Evolutionary conservation across 768 basidiomycete species (phyloP), one percentile per base, ranked within the genome.

Genomic region (Glaciozyma antarctica): DNA sequence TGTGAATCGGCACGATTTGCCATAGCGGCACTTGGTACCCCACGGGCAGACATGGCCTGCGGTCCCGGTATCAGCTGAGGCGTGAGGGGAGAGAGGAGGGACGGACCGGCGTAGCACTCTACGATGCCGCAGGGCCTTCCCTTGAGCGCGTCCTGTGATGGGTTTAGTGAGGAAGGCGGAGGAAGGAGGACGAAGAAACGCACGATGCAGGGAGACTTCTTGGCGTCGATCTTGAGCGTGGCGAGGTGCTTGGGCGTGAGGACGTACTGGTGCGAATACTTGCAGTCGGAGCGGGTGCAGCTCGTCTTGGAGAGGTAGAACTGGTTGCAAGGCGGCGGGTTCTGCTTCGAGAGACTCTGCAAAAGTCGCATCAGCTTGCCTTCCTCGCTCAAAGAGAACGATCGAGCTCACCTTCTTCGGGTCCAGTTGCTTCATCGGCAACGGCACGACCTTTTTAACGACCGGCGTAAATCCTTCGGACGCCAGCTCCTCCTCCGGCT

Each of bases 331-430:
- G 56, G 53, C 2, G 62, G 62, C 12, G 60, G 55, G 19, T 15
- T 34, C 28, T 69, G 68, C 60, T 69, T 69, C 45, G 60, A 61
- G 5, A 69, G 56, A 0, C 65, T 54, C 67, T 68, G 63, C 41
- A 1, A 48, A 21, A 8, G 7, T 19, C 21, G n/a, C 9, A 10
- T 48, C 47, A 48, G 47, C 47, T 6, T 5, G 3, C 47, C 21
- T 16, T 48, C 47, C 47, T n/a, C 16, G 16, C 21, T 2, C 47
- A 6, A 48, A 48, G 16, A 21, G 2, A 9, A n/a, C 2, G 52
- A 56, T 10, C 13, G 45, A 52, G 24, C 59, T 45, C 32, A 63
- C 66, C 67, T 68, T 68, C 32, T 61, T 41, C n/a, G 67, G 63
- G 43, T 68, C 67, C 3, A 62, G 59, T 28, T 47, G 38, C 24